phyloP scores from a whole-genome alignment of 2,329 filamentous ascomycete species.

The Grosmannia penicillata region DNA sequence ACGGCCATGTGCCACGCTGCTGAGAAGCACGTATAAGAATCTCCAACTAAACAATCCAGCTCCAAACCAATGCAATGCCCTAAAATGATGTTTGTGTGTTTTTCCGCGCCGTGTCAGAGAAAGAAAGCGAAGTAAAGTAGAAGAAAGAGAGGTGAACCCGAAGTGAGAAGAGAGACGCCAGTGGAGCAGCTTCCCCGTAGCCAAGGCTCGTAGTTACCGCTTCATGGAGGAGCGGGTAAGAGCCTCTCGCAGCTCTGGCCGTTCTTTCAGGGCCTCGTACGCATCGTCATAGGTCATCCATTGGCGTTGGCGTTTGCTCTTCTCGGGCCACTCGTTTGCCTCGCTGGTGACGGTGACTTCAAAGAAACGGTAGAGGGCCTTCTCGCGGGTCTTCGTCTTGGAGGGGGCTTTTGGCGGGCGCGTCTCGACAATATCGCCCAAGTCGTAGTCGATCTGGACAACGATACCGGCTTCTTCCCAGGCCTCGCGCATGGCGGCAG shows the following conservation, averaged over 20 bases:
- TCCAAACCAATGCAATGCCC: slow-evolving; percentile 1
- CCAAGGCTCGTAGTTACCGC: slow-evolving; percentile 17
- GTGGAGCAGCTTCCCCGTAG: too few relatives aligned
- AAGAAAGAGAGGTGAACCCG: neutral
- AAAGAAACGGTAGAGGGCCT: slow-evolving; percentile 63
- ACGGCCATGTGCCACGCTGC: too few relatives aligned
- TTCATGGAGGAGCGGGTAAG: slow-evolving; percentile 66
- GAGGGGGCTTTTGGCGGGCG: slow-evolving; percentile 50
- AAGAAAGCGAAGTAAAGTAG: neutral
- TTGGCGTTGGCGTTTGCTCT: slow-evolving; percentile 73
- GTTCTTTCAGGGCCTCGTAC: slow-evolving; percentile 56
- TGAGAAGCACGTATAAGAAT: neutral
- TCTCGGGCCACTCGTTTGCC: slow-evolving; percentile 83
- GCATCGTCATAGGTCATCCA: slow-evolving; percentile 85
- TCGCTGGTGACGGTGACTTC: slow-evolving; percentile 80
- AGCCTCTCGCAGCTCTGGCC: slow-evolving; percentile 81
- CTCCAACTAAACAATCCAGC: neutral
- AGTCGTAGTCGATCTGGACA: slow-evolving; percentile 68
- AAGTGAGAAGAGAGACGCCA: too few relatives aligned
- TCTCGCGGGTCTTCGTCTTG: slow-evolving; percentile 43
- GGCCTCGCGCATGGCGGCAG: slow-evolving; percentile 78
- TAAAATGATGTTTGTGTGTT: neutral
- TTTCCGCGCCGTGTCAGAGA: neutral
- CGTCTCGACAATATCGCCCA: slow-evolving; percentile 76
- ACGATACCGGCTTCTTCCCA: slow-evolving; percentile 97